Evolutionary conservation across 768 basidiomycete species (phyloP), one percentile per base, ranked within the genome.

Genomic region (Phaeotremella fagi): DNA sequence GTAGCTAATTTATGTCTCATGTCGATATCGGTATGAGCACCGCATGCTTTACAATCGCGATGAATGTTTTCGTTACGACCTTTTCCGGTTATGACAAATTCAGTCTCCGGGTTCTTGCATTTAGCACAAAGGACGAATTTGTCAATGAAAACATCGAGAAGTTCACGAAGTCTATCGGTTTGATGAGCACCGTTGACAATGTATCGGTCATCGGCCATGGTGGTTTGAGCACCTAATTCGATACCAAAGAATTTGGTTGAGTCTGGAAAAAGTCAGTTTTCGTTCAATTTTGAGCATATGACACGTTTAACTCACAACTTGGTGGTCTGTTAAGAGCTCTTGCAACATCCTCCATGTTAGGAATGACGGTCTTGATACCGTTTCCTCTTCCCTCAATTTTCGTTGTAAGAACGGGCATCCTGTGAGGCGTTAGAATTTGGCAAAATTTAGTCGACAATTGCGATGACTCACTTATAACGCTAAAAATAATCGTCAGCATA

Each of bases 361-460:
- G 92, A 49, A 97, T 78, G 71, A 99, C 92, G 42, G 95, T 99
- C 80, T 99, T 99, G 78, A 99, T 98, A 68, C 95, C 95, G 75
- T 99, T 99, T 56, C 95, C 95, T 76, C 91, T 92, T 68, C 95
- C 95, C 78, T 99, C 95, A 29, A 98, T 91, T 80, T 98, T 98
- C 59, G 87, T 94, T 60, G 83, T 81, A 58, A 99, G 82, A 54
- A 91, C 74, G 51, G 95, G 95, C 95, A 99, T 99, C 61, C 90
- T 92, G 70, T 70, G 66, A 31, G 64, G 63, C 64, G 35, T 15
- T 20, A 16, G 37, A 14, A 25, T n/a, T n/a, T n/a, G n/a, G n/a
- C n/a, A n/a, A n/a, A n/a, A n/a, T n/a, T n/a, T 4, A n/a, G 38
- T 43, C 23, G 24, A 26, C 9, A 15, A 29, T 7, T 7, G 31